Conservation (phyloP, 2,329 filamentous ascomycete species). For the Ascochyta rabiei region DNA sequence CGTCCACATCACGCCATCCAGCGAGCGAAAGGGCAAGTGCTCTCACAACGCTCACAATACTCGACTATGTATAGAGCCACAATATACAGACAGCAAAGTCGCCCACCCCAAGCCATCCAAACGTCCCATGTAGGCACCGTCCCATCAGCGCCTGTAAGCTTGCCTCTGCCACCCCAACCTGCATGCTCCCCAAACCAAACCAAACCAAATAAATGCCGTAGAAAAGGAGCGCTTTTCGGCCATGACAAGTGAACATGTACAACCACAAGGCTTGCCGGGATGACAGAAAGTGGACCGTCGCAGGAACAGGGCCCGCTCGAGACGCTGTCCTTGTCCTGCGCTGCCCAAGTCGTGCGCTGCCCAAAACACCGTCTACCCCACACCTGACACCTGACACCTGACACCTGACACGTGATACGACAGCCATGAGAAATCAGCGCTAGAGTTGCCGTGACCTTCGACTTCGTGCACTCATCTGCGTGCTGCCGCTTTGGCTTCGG, state of each 20-base stretch:
- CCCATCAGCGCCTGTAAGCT: conserved; percentile 2
- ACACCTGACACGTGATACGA: background rate
- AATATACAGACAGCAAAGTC: background rate
- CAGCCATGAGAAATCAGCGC: background rate
- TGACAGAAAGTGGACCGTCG: conserved; percentile 1
- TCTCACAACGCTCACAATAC: background rate
- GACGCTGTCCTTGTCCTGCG: background rate
- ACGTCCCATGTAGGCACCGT: background rate
- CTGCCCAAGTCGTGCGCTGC: background rate
- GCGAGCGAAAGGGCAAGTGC: background rate
- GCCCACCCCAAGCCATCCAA: background rate
- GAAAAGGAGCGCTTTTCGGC: background rate
- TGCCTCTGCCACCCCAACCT: background rate
- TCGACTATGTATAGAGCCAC: background rate
- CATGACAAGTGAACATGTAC: background rate
- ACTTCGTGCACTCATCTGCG: conserved; percentile 34
- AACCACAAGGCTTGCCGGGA: background rate
- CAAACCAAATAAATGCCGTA: conserved; percentile 1
- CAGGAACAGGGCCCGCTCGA: background rate
- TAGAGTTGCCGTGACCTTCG: conserved; percentile 13
- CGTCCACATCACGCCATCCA: background rate
- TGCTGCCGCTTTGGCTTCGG: conserved; percentile 43
- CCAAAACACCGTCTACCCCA: background rate
- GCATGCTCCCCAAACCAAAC: background rate
- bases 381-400: no score